These are phyloP conservation scores for Warburgia ugandensis DNA, from an alignment of 164 flowering plant genomes.

Conservation along the genomic window DNA sequence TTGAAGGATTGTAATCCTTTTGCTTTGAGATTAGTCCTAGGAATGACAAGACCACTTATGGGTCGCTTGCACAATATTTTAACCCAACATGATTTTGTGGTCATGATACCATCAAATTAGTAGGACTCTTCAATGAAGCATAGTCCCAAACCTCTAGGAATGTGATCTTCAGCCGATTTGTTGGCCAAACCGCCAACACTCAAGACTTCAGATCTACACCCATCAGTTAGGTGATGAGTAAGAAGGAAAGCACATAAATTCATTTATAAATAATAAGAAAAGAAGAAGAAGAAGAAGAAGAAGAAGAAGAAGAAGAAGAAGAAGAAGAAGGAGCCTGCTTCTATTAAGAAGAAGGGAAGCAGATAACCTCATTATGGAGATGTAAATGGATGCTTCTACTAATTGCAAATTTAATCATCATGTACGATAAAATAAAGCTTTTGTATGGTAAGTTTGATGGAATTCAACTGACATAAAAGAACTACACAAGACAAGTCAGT, in stretches of 20 bases:
- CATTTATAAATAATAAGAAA: background rate
- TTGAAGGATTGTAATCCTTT: too few relatives aligned
- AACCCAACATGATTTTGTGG: background rate
- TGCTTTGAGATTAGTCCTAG: too few relatives aligned
- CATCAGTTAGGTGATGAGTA: background rate
- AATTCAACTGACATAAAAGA: too few relatives aligned
- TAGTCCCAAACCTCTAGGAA: conserved; percentile 74
- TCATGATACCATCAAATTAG: background rate
- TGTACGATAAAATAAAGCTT: too few relatives aligned
- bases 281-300: too few relatives aligned
- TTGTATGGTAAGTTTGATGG: too few relatives aligned
- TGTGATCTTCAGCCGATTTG: conserved; percentile 90
- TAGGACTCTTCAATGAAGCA: background rate
- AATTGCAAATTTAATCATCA: too few relatives aligned
- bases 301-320: too few relatives aligned
- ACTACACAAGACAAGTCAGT: too few relatives aligned
- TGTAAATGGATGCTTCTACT: background rate
- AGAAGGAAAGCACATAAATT: background rate
- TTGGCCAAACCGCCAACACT: conserved; percentile 77
- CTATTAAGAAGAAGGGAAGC: background rate
- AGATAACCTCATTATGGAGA: background rate
- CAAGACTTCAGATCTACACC: conserved; percentile 67
- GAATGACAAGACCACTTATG: too few relatives aligned
- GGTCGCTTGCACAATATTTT: background rate
- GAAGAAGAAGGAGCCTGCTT: background rate